Evolutionary conservation across 2,329 filamentous ascomycete genomes (phyloP), one percentile per base, ranked within the genome.

Genomic region (Ramularia endophylla): DNA sequence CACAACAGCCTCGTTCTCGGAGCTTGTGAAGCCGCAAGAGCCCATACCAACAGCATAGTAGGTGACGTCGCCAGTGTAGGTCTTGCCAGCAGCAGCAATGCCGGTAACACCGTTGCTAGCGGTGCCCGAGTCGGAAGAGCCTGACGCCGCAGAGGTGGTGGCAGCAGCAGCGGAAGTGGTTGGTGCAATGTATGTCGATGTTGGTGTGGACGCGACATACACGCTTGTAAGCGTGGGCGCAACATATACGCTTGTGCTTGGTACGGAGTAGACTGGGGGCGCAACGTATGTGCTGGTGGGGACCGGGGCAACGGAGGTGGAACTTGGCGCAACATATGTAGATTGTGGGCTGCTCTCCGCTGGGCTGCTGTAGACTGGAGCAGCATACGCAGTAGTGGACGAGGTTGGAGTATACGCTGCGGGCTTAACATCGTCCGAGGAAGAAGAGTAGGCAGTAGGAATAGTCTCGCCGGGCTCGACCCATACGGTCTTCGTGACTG

Each of bases 31-130:
- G 40, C 85, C 85, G 58, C 87, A 92, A 16, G 81, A 65, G 44
- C 83, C 82, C 7, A 83, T 59, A 30, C 82, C 86, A 35, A 83
- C 69, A 29, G 71, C 66, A 68, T 85, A 94, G 71, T 78, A 89
- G 44, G 87, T 92, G 52, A 87, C 72, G 36, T 88, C 76, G 47
- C 85, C 86, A 0, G 59, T 57, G 67, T 63, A 71, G 20, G 53
- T 61, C 19, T 57, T 56, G 36, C 63, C 67, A 7, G 60, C 44
- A 18, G 58, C 52, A 35, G 59, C 63, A 20, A 50, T 47, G 19
- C 57, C 61, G 20, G 18, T 32, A n/a, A 41, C 13, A 16, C 41
- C 28, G 34, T 33, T 35, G 17, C 38, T n/a, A 29, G 39, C 36
- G 18, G 40, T 43, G 37, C 43, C 29, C 41, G 38, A 37, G 20